Evolutionary conservation across 495 filamentous ascomycete species (phyloP).

Genomic region (Penicillium samsonianum): DNA sequence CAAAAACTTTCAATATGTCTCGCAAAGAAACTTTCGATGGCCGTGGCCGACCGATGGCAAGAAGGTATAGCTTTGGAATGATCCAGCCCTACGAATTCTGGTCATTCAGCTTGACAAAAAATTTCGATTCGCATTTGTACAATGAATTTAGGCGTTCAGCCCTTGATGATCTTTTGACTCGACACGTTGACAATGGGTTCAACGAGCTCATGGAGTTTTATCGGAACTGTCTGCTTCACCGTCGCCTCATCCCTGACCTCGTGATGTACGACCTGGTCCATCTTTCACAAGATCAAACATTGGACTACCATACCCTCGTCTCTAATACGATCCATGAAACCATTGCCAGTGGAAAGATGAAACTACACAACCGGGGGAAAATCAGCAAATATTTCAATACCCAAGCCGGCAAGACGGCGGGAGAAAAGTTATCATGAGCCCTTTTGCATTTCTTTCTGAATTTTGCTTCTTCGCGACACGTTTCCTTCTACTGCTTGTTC

Average conservation of each 20-base stretch:
- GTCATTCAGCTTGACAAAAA: slow-evolving; percentile 72
- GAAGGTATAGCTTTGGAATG: slow-evolving; percentile 47
- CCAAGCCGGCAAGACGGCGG: slow-evolving; percentile 14
- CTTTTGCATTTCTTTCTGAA: slow-evolving; percentile 15
- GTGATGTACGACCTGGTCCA: slow-evolving; percentile 57
- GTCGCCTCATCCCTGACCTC: slow-evolving; percentile 48
- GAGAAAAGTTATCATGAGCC: slow-evolving; percentile 24
- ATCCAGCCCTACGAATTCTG: slow-evolving; percentile 74
- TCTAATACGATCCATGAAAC: slow-evolving; percentile 9
- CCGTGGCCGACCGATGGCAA: slow-evolving; percentile 1
- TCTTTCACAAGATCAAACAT: slow-evolving; percentile 47
- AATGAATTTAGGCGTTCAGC: slow-evolving; percentile 73
- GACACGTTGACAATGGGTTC: slow-evolving; percentile 52
- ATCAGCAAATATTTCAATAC: slow-evolving; percentile 47
- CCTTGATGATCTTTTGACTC: slow-evolving; percentile 59
- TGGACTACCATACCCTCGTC: slow-evolving; percentile 4
- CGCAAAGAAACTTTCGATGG: slow-evolving; percentile 2
- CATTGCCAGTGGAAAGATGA: slow-evolving; percentile 50
- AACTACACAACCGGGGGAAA: slow-evolving; percentile 57
- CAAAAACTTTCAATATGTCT: slow-evolving; percentile 1
- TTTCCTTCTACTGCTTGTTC: slow-evolving; percentile 25
- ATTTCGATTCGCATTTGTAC: slow-evolving; percentile 81
- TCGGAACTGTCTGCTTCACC: slow-evolving; percentile 52
- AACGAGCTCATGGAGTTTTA: slow-evolving; percentile 61
- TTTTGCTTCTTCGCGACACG: slow-evolving; percentile 18